Evolutionary conservation across 257 asterid species (phyloP), one percentile per base, ranked within the genome.

Genomic region (Paraleonurus japonicus): DNA sequence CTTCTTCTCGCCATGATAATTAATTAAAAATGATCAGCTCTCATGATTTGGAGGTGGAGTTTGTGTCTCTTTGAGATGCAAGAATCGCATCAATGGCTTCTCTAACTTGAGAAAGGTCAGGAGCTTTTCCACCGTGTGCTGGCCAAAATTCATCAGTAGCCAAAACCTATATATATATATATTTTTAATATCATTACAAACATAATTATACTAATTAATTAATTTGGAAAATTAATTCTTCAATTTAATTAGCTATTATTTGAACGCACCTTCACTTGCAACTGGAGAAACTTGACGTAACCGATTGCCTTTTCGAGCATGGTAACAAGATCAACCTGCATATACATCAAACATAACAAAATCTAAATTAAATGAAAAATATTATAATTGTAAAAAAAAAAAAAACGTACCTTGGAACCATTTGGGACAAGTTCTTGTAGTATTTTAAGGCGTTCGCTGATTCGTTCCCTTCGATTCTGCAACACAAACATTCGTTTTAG

Each of bases 91-190:
- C 97, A 64, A 92, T 87, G 69, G 97, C 93, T 78, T 88, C 97
- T 81, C 87, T 84, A 16, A 90, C 98, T 76, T 90, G 97, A 50
- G 89, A 81, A 45, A 92, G 87, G 13, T 92, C 97, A 0, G 95
- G 95, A 7, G 93, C 95, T 79, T 88, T 88, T 58, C 93, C 92
- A 3, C 94, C 95, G 72, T 89, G 96, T 54, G 90, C 87, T 2
- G 98, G 98, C 98, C 98, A 92, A 77, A 92, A 90, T 19, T 92
- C 98, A 78, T 92, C 97, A 0, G 95, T 85, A 22, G 97, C 98
- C 87, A 92, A 85, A 15, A 93, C 97, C 98, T 92, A 69, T 7
- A 43, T 13, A 39, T 35, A 7, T 35, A 1, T 35, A 2, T 35
- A 6, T 9, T 20, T n/a, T 20, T 12, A 2, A 4, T 20, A 3